Conservation (phyloP, 2,329 filamentous ascomycete genomes). For the Pseudopithomyces maydicus region DNA sequence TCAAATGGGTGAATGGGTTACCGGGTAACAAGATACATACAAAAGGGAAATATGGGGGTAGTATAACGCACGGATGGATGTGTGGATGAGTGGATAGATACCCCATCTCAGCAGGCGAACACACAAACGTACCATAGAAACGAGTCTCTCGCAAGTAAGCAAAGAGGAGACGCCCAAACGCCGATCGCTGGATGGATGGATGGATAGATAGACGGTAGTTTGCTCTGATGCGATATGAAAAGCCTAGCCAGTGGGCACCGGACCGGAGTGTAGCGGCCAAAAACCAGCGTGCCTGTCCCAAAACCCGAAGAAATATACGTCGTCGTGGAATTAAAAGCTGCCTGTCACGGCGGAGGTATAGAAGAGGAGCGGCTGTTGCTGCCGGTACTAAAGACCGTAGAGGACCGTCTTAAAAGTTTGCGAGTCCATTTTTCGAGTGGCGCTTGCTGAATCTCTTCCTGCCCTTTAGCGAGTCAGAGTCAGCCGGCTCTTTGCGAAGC, state of each 20-base stretch:
- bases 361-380: neutral
- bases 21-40: constrained; percentile 4
- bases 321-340: neutral
- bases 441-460: constrained; percentile 82
- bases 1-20: neutral
- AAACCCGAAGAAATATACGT: constrained; percentile 9
- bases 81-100: constrained; percentile 1
- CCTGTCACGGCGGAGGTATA: constrained; percentile 5
- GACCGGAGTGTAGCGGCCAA: neutral
- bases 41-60: too few relatives aligned
- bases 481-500: constrained; percentile 53
- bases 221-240: constrained; percentile 8
- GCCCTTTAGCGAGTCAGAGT: constrained; percentile 61
- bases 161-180: constrained; percentile 23
- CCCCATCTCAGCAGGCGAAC: neutral
- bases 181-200: constrained; percentile 30
- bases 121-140: constrained; percentile 5
- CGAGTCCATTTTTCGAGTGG: constrained; percentile 92
- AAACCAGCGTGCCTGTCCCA: constrained; percentile 2
- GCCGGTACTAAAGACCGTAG: neutral
- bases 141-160: neutral
- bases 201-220: constrained; percentile 7
- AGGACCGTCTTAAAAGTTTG: constrained; percentile 68
- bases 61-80: too few relatives aligned
- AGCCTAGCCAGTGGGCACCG: constrained; percentile 17